Evolutionary conservation across 306 rosid genomes (phyloP), one percentile per base, ranked within the genome.

Genomic region (Prunus armeniaca): DNA sequence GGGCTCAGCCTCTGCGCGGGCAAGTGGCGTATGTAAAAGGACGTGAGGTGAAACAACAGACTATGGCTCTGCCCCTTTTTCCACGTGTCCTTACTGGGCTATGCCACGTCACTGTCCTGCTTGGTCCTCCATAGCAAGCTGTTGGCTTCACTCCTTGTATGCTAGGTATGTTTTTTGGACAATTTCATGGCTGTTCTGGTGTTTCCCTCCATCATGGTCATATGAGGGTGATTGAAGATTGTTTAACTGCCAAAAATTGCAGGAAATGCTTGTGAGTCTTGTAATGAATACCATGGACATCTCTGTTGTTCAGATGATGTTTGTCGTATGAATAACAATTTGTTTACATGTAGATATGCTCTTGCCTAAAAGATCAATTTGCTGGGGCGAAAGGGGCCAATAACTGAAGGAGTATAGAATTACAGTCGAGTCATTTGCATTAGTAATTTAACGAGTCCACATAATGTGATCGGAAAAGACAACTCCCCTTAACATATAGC

Each of bases 1-100:
- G 27, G 46, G 22, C 74, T 24, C 73, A 46, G 17, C 8, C 75
- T 25, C 68, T 69, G 81, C 72, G 90, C 93, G 86, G 83, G 88
- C 87, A 76, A 76, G 68, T n/a, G 69, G 71, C 4, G 24, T 17
- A 18, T 41, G n/a, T 12, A 24, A 15, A 17, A 12, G 49, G 25
- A 14, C 38, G 25, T 0, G 57, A 30, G 20, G 19, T 20, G 55
- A 41, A 20, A 72, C 76, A 20, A 72, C 76, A 22, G 45, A 19
- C 24, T n/a, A 41, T 41, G 18, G 41, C 76, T 28, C 67, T 24
- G 43, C n/a, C 24, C 11, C 1, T 6, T 73, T 43, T 14, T 27
- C 49, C 57, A 76, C 38, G 80, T 57, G 75, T 60, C 74, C 0
- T 9, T 2, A 2, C 0, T 7, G 11, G 45, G 67, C 3, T 63